phyloP scores from a whole-genome alignment of 2,329 filamentous ascomycete genomes.

The Scedosporium apiospermum region DNA sequence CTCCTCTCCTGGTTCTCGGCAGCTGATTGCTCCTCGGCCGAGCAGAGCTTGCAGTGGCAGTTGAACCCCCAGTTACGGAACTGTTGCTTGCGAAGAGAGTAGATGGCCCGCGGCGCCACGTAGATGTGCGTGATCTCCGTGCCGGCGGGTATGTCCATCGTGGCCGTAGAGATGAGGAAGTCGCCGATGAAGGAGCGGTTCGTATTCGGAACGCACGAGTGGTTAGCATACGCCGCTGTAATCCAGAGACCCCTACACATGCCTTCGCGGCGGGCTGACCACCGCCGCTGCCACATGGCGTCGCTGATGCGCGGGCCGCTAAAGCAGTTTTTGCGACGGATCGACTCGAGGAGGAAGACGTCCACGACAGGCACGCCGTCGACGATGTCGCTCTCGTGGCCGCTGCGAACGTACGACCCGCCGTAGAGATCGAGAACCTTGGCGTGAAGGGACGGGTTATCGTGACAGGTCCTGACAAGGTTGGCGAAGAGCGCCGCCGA shows the following conservation, averaged over 20 bases:
- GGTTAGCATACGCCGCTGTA: slow-evolving; percentile 29
- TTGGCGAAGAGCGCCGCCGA: slow-evolving; percentile 33
- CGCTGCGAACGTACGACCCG: slow-evolving; percentile 21
- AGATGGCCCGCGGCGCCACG: slow-evolving; percentile 21
- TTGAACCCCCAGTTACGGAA: slow-evolving; percentile 28
- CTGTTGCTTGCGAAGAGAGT: slow-evolving; percentile 15
- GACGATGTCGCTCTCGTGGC: slow-evolving; percentile 20
- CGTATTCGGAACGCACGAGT: slow-evolving; percentile 30
- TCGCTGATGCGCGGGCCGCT: slow-evolving; percentile 19
- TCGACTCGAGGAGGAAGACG: slow-evolving; percentile 27
- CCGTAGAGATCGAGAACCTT: slow-evolving; percentile 24
- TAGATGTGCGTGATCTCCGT: slow-evolving; percentile 30
- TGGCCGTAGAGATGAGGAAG: slow-evolving; percentile 29
- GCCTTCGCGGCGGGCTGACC: slow-evolving; percentile 9
- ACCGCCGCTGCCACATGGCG: slow-evolving; percentile 1
- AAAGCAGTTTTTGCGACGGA: slow-evolving; percentile 31
- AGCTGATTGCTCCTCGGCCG: slow-evolving; percentile 16
- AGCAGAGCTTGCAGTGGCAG: slow-evolving; percentile 28
- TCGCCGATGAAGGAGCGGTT: slow-evolving; percentile 31
- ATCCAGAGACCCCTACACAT: slow-evolving; percentile 24
- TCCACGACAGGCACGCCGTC: slow-evolving; percentile 27
- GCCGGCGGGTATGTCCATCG: slow-evolving; percentile 22
- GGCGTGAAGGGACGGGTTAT: slow-evolving; percentile 26
- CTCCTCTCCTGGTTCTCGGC: slow-evolving; percentile 13
- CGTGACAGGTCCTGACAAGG: slow-evolving; percentile 26